Evolutionary conservation across 2,329 filamentous ascomycete genomes (phyloP).

Genomic region (Sclerotiophoma versabilis): DNA sequence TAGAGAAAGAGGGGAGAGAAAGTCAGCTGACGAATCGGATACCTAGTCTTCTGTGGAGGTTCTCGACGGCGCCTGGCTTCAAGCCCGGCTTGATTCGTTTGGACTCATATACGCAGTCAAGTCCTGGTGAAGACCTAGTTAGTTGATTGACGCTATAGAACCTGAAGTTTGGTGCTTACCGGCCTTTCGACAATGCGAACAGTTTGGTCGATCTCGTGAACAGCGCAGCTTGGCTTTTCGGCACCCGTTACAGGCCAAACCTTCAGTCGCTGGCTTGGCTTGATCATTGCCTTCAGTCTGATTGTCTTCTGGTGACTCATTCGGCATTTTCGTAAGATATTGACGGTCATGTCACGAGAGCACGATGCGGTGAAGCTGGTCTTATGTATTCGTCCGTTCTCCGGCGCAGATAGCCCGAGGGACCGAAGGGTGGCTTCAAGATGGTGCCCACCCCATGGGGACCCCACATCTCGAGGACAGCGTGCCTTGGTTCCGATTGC

Average conservation of each 20-base stretch:
- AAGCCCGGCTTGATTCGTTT: constrained; percentile 26
- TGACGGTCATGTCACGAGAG: neutral
- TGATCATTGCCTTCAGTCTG: constrained; percentile 3
- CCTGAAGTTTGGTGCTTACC: constrained; percentile 7
- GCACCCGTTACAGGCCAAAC: constrained; percentile 27
- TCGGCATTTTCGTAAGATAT: constrained; percentile 13
- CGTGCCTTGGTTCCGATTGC: neutral
- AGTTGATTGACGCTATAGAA: neutral
- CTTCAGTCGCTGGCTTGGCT: constrained; percentile 9
- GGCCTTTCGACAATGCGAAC: constrained; percentile 27
- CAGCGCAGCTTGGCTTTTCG: constrained; percentile 28
- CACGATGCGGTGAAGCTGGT: neutral
- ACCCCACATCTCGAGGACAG: constrained; percentile 9
- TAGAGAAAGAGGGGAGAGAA: neutral
- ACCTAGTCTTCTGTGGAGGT: constrained; percentile 26
- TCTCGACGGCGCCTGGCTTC: constrained; percentile 29
- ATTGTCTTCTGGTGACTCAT: constrained; percentile 9
- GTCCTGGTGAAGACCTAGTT: constrained; percentile 4
- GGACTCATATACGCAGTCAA: constrained; percentile 26
- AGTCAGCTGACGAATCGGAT: neutral
- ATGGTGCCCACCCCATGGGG: neutral
- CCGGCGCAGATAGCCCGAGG: constrained; percentile 15
- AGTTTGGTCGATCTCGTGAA: constrained; percentile 24
- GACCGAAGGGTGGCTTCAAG: neutral
- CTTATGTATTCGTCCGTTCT: constrained; percentile 18